Base-by-base conservation (phyloP, 805 yeast genomes). In the Candida morakotiae region DNA sequence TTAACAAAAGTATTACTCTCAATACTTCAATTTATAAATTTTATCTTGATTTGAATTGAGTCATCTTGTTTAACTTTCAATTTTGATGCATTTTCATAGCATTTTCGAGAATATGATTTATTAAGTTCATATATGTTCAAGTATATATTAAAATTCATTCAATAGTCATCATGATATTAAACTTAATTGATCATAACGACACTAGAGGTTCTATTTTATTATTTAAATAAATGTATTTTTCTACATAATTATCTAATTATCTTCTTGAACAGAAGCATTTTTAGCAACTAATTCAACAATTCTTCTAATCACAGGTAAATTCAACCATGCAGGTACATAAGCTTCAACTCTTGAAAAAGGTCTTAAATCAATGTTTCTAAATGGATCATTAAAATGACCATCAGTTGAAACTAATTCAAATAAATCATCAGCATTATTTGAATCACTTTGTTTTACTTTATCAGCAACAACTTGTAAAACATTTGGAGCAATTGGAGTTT, bases 261-360 rank as follows among this genome's bases (percentile, higher is more conserved):
- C 55, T 44, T 81, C 85, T 57, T 79, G 87, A 10, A 73, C 86
- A 16, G 83, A 71, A 13, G 91, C 94, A 55, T 83, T 83, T 62
- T 79, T 82, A 9, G 95, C 86, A 32, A 84, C 91, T 49, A 93
- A 70, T 58, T 89, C 96, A 27, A 89, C 86, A 33, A 93, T 79
- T 61, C 93, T 75, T 67, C 94, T 83, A 25, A 94, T 81, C 28
- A 77, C 81, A 30, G 98, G 98, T 46, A 89, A 77, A 49, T 83
- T 85, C 63, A 93, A 69, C 86, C 94, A 86, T 1, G 95, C 89
- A 27, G 98, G 98, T 44, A 93, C 91, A 55, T 89, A 93, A 13
- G 95, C 88, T 66, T 86, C 87, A 50, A 83, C 81, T 55, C 85
- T 68, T 54, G 84, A 71, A 73, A 85, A 85, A 39, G 88, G 88